Percentiles rank a stretch among this genome's conserved stretches.
Evolutionary conservation across 345 rosid species (phyloP).

Genomic region (Psidium guajava): DNA sequence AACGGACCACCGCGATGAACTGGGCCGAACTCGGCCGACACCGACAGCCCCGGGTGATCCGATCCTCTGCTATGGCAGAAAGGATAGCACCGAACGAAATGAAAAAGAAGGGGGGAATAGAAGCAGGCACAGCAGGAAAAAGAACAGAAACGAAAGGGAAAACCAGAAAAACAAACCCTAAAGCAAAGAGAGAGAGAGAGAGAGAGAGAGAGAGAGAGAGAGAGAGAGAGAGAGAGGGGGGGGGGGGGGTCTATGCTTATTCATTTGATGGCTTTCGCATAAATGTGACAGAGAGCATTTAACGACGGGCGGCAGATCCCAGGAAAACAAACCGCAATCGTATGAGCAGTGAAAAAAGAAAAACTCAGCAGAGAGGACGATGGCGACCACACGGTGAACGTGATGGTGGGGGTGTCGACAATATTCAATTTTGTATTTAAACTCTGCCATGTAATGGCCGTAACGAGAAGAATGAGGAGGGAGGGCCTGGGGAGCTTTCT

Average conservation of each 20-base stretch:
- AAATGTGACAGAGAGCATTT: constrained; percentile 10
- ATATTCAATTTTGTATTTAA: background rate
- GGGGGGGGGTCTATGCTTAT: background rate
- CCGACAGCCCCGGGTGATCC: background rate
- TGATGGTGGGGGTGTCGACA: background rate
- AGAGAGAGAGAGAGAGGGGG: background rate
- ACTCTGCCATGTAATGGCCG: background rate
- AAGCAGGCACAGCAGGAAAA: background rate
- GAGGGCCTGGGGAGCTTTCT: background rate
- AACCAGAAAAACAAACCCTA: background rate
- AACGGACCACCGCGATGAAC: background rate
- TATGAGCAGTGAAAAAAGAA: background rate
- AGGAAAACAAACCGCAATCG: constrained; percentile 20
- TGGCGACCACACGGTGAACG: background rate
- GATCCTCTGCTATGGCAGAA: background rate
- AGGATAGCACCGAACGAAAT: background rate
- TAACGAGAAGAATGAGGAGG: background rate
- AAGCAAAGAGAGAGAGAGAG: background rate
- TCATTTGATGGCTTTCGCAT: background rate
- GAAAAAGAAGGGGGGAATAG: background rate
- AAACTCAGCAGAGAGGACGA: background rate
- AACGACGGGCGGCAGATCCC: constrained; percentile 35
- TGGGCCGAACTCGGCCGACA: background rate
- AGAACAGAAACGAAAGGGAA: background rate
- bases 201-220: constrained; percentile 2